A percentile compares a stretch with the other conserved stretches of the same genome.
phyloP scores from a whole-genome alignment of 345 rosid genomes.

The Eucalyptus pauciflora region DNA sequence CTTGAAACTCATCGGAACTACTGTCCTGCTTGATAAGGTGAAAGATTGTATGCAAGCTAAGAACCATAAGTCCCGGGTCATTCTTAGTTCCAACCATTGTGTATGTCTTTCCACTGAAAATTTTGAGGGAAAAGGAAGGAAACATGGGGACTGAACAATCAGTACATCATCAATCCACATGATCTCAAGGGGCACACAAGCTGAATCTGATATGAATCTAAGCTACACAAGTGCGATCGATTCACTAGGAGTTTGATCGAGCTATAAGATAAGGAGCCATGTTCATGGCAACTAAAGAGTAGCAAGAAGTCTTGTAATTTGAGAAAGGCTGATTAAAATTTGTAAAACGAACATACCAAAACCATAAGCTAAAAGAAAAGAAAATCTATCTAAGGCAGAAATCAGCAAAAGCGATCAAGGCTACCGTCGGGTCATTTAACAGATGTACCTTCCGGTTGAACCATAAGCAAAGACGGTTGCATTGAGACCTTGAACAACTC shows the following conservation, averaged over 20 bases:
- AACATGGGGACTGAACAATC: background rate
- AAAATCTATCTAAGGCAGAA: background rate
- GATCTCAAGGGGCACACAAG: background rate
- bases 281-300: background rate
- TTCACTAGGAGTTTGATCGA: background rate
- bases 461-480: constrained; percentile 96
- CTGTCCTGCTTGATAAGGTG: constrained; percentile 57
- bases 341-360: background rate
- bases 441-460: constrained; percentile 86
- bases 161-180: background rate
- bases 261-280: background rate
- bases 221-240: background rate
- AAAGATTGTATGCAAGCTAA: constrained; percentile 79
- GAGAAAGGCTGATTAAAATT: background rate
- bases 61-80: constrained; percentile 99
- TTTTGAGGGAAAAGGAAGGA: background rate
- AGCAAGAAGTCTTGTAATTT: background rate
- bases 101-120: constrained; percentile 80
- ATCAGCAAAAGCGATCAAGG: background rate
- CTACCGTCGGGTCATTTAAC: background rate
- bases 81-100: constrained; percentile 84
- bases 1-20: constrained; percentile 68
- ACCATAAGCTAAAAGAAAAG: background rate
- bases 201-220: background rate
- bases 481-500: constrained; percentile 89